phyloP scores from a whole-genome alignment of 2,329 filamentous ascomycete genomes.

The Claviceps quebecensis region DNA sequence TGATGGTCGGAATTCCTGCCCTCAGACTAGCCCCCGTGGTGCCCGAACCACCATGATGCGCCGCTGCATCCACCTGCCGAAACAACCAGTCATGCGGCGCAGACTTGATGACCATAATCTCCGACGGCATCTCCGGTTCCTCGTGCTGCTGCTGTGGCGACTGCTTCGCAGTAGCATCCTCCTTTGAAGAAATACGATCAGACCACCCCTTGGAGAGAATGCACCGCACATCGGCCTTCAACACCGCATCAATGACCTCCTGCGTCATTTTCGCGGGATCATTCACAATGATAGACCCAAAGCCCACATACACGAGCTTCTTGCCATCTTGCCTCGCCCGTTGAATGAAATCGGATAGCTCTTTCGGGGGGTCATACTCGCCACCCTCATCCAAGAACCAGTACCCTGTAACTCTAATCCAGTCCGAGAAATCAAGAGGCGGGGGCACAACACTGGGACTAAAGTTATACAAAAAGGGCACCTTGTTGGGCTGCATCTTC shows the following conservation, averaged over 20 bases:
- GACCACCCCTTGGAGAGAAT: constrained; percentile 97
- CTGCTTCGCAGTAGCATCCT: constrained; percentile 11
- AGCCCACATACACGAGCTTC: constrained; percentile 92
- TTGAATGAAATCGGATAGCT: constrained; percentile 70
- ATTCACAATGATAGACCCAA: constrained; percentile 87
- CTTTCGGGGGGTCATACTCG: constrained; percentile 58
- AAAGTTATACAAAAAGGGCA: constrained; percentile 98
- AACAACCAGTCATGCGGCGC: constrained; percentile 97
- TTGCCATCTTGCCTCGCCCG: constrained; percentile 68
- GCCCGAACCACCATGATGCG: constrained; percentile 87
- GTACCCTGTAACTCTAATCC: constrained; percentile 94
- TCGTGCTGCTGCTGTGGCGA: constrained; percentile 27
- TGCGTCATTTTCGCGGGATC: constrained; percentile 80
- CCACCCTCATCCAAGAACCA: constrained; percentile 83
- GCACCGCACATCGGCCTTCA: constrained; percentile 84
- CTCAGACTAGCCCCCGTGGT: constrained; percentile 88
- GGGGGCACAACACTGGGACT: constrained; percentile 87
- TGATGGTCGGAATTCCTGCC: constrained; percentile 83
- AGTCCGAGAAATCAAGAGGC: constrained; percentile 89
- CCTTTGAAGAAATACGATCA: constrained; percentile 51
- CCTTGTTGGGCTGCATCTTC: constrained; percentile 90
- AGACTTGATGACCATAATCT: constrained; percentile 78
- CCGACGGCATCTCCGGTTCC: constrained; percentile 54
- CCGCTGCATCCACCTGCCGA: constrained; percentile 79
- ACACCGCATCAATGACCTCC: constrained; percentile 83